A percentile compares a stretch with the other conserved stretches of the same genome.
phyloP scores from a whole-genome alignment of 192 early-diverging fungal genomes.

The Gigaspora rosea region DNA sequence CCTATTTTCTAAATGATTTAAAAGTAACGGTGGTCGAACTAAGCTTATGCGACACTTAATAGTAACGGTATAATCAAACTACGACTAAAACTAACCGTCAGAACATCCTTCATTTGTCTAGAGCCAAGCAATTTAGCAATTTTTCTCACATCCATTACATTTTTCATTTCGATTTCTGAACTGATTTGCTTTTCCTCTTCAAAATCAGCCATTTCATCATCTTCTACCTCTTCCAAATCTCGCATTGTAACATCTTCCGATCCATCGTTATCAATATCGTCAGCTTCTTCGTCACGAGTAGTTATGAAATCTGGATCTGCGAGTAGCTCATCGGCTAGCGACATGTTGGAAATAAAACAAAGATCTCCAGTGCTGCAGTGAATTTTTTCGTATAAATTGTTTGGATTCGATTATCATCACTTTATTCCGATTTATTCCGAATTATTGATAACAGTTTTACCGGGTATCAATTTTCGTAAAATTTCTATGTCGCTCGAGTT shows the following conservation, averaged over 20 bases:
- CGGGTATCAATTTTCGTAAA: too few species aligned
- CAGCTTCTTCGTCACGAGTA: slow-evolving; percentile 50
- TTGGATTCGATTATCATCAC: too few species aligned
- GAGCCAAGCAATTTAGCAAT: slow-evolving; percentile 68
- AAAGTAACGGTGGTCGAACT: neutral
- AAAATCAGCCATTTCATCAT: slow-evolving; percentile 38
- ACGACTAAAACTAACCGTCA: slow-evolving; percentile 50
- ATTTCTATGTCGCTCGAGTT: too few species aligned
- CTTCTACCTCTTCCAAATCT: slow-evolving; percentile 40
- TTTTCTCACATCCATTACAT: slow-evolving; percentile 58
- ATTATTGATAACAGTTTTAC: too few species aligned
- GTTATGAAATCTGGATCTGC: slow-evolving; percentile 83
- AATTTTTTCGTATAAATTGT: too few species aligned
- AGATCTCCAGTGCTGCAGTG: too few species aligned
- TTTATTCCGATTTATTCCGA: too few species aligned
- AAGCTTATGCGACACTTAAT: neutral
- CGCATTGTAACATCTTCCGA: slow-evolving; percentile 35
- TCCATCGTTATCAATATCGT: slow-evolving; percentile 32
- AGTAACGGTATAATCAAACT: neutral
- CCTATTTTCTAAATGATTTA: slow-evolving; percentile 49
- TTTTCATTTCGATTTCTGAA: slow-evolving; percentile 40
- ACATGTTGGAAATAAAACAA: slow-evolving; percentile 42
- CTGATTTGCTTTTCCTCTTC: slow-evolving; percentile 52
- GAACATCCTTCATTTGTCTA: slow-evolving; percentile 56
- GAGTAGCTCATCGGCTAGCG: slow-evolving; percentile 82